phyloP scores from a whole-genome alignment of 2,329 filamentous ascomycete genomes.

The Colletotrichum graminicola region DNA sequence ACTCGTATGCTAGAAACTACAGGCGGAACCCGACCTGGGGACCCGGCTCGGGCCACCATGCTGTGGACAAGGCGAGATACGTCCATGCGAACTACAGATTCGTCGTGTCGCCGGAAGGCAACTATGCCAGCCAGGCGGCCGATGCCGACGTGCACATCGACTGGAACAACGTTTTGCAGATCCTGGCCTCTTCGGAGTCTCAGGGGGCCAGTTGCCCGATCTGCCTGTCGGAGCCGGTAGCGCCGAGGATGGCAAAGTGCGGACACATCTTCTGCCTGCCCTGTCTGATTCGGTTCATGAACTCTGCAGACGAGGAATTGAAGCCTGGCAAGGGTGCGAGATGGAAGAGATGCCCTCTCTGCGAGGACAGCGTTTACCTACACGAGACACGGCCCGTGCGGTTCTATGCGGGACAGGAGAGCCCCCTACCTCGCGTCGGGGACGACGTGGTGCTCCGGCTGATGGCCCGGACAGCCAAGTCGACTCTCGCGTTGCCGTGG shows the following conservation, averaged over 20 bases:
- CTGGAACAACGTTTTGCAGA: conserved; percentile 91
- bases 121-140: conserved; percentile 83
- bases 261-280: conserved; percentile 97
- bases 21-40: conserved; percentile 85
- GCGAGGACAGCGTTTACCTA: conserved; percentile 93
- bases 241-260: conserved; percentile 95
- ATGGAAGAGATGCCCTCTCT: conserved; percentile 97
- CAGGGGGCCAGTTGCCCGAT: conserved; percentile 93
- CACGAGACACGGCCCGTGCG: conserved; percentile 89
- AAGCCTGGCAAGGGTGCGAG: conserved; percentile 77
- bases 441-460: conserved; percentile 91
- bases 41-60: conserved; percentile 88
- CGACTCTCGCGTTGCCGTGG: conserved; percentile 87
- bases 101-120: conserved; percentile 85
- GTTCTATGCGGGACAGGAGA: conserved; percentile 92
- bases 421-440: conserved; percentile 81
- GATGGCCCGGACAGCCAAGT: conserved; percentile 83
- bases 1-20: conserved; percentile 66
- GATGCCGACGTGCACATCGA: conserved; percentile 92
- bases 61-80: conserved; percentile 89
- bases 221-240: conserved; percentile 91
- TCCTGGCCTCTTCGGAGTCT: conserved; percentile 90
- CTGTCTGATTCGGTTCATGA: conserved; percentile 96
- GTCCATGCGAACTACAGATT: conserved; percentile 98
- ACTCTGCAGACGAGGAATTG: conserved; percentile 80